These are phyloP conservation scores for Cystoisospora suis DNA, from an alignment of 169 alveolate genomes.

Conservation along the genomic window DNA sequence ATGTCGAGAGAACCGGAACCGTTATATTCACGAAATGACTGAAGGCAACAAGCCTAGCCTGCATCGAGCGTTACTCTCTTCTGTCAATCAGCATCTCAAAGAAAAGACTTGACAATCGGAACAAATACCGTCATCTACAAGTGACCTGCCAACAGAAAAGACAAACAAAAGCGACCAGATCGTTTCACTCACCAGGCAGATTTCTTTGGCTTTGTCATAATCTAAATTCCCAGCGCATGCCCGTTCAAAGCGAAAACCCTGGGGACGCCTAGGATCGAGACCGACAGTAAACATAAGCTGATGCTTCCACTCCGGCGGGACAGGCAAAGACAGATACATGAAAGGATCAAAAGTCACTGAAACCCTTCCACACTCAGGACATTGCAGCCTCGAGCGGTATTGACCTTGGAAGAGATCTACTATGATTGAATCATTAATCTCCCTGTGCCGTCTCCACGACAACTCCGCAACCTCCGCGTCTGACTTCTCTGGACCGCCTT, in stretches of 20 bases:
- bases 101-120: background rate
- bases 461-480: conserved; percentile 77
- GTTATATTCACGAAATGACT: too few species aligned
- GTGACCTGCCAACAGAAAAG: background rate
- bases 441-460: conserved; percentile 82
- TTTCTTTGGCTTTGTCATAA: background rate
- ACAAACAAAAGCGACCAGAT: background rate
- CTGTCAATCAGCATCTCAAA: background rate
- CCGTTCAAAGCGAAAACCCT: conserved; percentile 12
- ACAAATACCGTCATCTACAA: background rate
- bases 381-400: conserved; percentile 82
- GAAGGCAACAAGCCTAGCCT: too few species aligned
- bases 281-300: conserved; percentile 7
- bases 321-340: conserved; percentile 85
- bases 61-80: background rate
- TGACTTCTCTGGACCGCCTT: conserved; percentile 70
- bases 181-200: conserved; percentile 1
- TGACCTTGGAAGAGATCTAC: conserved; percentile 91
- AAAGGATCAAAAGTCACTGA: conserved; percentile 91
- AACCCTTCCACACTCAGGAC: conserved; percentile 79
- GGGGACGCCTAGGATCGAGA: background rate
- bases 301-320: conserved; percentile 71
- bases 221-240: conserved; percentile 18
- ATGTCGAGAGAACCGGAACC: too few species aligned
- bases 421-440: conserved; percentile 85